Conservation (phyloP, 1,284 basidiomycete genomes). For the Mycena sp. region DNA sequence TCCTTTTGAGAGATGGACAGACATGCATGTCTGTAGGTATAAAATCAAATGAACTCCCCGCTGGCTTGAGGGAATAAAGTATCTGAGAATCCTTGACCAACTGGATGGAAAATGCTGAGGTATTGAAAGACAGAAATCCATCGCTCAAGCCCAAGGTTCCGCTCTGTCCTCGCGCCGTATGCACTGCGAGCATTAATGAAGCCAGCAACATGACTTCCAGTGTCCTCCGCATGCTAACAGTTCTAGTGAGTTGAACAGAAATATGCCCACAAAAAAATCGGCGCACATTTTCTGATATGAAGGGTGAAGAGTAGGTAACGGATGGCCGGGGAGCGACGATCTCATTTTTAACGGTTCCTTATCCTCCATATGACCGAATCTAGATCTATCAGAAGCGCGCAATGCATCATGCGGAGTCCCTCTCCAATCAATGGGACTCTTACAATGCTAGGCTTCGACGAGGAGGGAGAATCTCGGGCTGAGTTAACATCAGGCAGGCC, state of each 20-base stretch:
- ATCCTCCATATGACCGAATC: conserved; percentile 18
- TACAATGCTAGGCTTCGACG: background rate
- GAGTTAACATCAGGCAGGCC: background rate
- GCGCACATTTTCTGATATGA: conserved; percentile 4
- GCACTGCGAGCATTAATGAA: conserved; percentile 12
- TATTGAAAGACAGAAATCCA: conserved; percentile 58
- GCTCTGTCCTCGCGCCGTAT: conserved; percentile 19
- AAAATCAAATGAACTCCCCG: conserved; percentile 57
- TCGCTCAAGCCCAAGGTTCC: conserved; percentile 53
- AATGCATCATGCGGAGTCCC: conserved; percentile 15
- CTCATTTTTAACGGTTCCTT: conserved; percentile 12
- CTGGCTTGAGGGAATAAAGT: conserved; percentile 59
- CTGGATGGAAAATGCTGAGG: conserved; percentile 54
- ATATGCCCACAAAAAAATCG: background rate
- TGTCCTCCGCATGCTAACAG: conserved; percentile 26
- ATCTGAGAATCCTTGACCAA: conserved; percentile 69
- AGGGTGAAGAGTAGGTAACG: background rate
- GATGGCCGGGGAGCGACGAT: background rate
- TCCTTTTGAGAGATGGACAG: no score
- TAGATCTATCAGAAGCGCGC: conserved; percentile 17
- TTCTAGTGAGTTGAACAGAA: background rate
- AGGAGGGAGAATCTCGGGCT: conserved; percentile 17
- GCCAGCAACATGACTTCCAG: conserved; percentile 18
- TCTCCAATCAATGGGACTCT: background rate
- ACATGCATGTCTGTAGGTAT: conserved; percentile 53